phyloP scores from a whole-genome alignment of 345 rosid genomes.

The Eucalyptus pauciflora region DNA sequence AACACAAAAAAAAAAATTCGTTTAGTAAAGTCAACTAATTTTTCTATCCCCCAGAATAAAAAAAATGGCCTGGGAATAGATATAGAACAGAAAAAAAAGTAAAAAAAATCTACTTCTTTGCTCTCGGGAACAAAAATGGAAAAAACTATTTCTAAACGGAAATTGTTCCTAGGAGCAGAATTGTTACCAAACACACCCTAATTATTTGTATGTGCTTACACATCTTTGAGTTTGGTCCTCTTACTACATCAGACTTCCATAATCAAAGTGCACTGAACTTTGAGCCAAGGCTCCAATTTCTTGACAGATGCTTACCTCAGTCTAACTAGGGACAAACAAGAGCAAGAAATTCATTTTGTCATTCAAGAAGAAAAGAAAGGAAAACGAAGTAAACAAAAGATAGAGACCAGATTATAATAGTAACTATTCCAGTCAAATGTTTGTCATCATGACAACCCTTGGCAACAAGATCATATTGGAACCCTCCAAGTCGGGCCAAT shows the following conservation, averaged over 20 bases:
- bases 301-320: background rate
- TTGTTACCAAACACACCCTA: background rate
- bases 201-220: background rate
- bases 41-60: too few species aligned
- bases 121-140: too few species aligned
- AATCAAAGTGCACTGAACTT: background rate
- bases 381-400: background rate
- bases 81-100: too few species aligned
- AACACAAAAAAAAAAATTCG: too few species aligned
- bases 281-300: background rate
- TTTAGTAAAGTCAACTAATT: too few species aligned
- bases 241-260: background rate
- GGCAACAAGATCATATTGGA: background rate
- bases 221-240: background rate
- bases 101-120: too few species aligned
- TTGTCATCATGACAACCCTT: background rate
- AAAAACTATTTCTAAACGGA: too few species aligned
- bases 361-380: background rate
- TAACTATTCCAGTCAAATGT: background rate
- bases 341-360: background rate
- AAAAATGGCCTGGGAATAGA: too few species aligned
- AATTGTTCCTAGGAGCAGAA: too few species aligned
- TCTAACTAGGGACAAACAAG: background rate
- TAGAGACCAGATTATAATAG: background rate
- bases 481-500: background rate